A percentile compares a stretch with the other conserved stretches of the same genome.
Evolutionary conservation across 2,329 filamentous ascomycete species (phyloP).

Genomic region (Trematosphaeria pertusa): DNA sequence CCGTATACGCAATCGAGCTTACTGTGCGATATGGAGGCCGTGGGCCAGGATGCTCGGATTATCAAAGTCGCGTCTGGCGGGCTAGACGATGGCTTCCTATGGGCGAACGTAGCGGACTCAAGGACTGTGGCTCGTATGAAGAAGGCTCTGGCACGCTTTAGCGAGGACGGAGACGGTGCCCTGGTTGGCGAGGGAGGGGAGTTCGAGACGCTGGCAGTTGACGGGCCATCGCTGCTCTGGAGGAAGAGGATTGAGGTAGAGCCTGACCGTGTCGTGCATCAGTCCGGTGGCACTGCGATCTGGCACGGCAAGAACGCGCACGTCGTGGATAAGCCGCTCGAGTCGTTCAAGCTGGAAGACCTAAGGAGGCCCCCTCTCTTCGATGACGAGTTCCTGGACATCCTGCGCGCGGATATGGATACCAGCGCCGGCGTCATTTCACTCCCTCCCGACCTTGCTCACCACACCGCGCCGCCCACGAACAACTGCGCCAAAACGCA

Average conservation of each 20-base stretch:
- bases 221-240: conserved; percentile 78
- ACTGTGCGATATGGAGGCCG: conserved; percentile 79
- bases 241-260: conserved; percentile 71
- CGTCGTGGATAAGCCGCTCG: conserved; percentile 55
- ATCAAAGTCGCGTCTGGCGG: conserved; percentile 95
- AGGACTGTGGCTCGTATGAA: conserved; percentile 56
- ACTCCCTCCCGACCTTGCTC: background rate
- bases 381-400: conserved; percentile 65
- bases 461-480: conserved; percentile 14
- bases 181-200: conserved; percentile 92
- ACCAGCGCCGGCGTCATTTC: conserved; percentile 4
- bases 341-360: conserved; percentile 20
- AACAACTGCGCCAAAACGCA: conserved; percentile 9
- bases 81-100: conserved; percentile 79
- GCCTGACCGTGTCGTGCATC: conserved; percentile 61
- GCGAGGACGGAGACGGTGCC: conserved; percentile 68
- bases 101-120: conserved; percentile 75
- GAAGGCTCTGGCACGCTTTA: conserved; percentile 70
- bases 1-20: conserved; percentile 59
- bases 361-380: conserved; percentile 70
- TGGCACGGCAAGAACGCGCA: conserved; percentile 67
- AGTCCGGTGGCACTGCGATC: conserved; percentile 81
- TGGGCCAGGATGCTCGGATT: conserved; percentile 84
- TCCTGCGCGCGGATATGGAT: conserved; percentile 34
- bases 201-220: conserved; percentile 89